Conservation (phyloP, 2,329 filamentous ascomycete species). For the Beauveria brongniartii region DNA sequence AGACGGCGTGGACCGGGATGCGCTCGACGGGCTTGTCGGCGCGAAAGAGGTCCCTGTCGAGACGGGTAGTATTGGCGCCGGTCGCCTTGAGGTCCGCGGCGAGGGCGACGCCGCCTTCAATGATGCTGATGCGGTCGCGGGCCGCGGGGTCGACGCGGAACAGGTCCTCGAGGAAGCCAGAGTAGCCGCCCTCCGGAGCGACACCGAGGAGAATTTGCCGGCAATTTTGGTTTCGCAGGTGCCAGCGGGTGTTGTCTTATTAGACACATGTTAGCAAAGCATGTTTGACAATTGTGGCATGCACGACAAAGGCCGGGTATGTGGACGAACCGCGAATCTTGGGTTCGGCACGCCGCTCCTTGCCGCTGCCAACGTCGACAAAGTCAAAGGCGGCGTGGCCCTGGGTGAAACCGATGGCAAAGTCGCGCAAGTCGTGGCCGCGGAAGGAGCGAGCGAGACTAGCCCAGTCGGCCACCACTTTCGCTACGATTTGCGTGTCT, state of each 20-base stretch:
- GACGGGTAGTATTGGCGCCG: constrained; percentile 36
- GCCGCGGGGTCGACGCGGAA: constrained; percentile 37
- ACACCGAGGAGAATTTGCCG: constrained; percentile 53
- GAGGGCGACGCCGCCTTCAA: constrained; percentile 42
- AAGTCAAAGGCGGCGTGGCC: constrained; percentile 53
- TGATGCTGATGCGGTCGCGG: constrained; percentile 39
- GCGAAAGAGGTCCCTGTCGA: constrained; percentile 44
- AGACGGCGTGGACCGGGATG: constrained; percentile 12
- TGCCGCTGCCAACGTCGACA: constrained; percentile 52
- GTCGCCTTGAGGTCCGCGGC: constrained; percentile 42
- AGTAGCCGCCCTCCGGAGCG: constrained; percentile 54
- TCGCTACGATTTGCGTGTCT: constrained; percentile 46
- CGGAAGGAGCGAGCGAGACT: constrained; percentile 43
- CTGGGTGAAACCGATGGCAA: constrained; percentile 52
- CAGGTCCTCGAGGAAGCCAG: constrained; percentile 49
- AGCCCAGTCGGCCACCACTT: constrained; percentile 46
- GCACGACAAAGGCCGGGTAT: background rate
- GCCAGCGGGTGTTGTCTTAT: constrained; percentile 44
- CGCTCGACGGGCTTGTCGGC: constrained; percentile 40
- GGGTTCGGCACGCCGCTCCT: constrained; percentile 48
- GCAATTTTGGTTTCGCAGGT: constrained; percentile 54
- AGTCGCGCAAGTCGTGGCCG: constrained; percentile 45
- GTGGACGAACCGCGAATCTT: constrained; percentile 49
- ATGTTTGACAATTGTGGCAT: background rate
- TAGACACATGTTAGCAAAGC: background rate